phyloP scores from a whole-genome alignment of 2,329 filamentous ascomycete genomes.

The Phoma sp. region DNA sequence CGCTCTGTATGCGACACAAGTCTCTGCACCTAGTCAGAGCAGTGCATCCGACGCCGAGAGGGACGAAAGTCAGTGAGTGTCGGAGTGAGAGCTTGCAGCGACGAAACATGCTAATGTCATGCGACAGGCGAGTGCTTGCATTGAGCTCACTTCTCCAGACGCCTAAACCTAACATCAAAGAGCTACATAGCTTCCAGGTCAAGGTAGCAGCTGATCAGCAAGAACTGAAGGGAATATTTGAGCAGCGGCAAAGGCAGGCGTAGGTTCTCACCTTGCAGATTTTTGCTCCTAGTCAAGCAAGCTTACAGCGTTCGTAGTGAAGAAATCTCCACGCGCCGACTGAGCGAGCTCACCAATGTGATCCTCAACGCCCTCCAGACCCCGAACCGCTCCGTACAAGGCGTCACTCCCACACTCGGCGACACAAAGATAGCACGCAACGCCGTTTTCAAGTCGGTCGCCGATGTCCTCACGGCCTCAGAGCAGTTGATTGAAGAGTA shows the following conservation, averaged over 20 bases:
- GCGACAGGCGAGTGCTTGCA: constrained; percentile 28
- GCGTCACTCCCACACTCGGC: constrained; percentile 11
- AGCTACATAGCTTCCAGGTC: constrained; percentile 29
- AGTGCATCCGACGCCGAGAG: constrained; percentile 16
- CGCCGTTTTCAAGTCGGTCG: constrained; percentile 18
- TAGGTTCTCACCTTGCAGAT: constrained; percentile 15
- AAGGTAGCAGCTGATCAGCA: constrained; percentile 26
- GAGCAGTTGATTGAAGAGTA: constrained; percentile 33
- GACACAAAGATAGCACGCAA: constrained; percentile 26
- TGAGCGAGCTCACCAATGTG: constrained; percentile 28
- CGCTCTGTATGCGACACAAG: constrained; percentile 1
- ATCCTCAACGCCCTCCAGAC: constrained; percentile 27
- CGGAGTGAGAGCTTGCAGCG: background rate
- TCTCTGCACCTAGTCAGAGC: constrained; percentile 1
- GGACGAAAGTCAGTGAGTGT: constrained; percentile 37
- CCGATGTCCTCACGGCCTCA: constrained; percentile 24
- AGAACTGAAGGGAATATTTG: constrained; percentile 24
- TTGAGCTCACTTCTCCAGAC: constrained; percentile 26
- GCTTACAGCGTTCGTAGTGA: constrained; percentile 19
- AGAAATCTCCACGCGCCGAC: constrained; percentile 21
- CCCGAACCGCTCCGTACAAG: constrained; percentile 13
- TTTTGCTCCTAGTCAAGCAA: background rate
- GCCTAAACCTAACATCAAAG: constrained; percentile 28
- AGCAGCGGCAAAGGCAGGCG: constrained; percentile 28
- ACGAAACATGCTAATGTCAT: constrained; percentile 1